These are phyloP conservation scores for Jasminum sambac DNA, from an alignment of 257 asterid species.

Conservation along the genomic window DNA sequence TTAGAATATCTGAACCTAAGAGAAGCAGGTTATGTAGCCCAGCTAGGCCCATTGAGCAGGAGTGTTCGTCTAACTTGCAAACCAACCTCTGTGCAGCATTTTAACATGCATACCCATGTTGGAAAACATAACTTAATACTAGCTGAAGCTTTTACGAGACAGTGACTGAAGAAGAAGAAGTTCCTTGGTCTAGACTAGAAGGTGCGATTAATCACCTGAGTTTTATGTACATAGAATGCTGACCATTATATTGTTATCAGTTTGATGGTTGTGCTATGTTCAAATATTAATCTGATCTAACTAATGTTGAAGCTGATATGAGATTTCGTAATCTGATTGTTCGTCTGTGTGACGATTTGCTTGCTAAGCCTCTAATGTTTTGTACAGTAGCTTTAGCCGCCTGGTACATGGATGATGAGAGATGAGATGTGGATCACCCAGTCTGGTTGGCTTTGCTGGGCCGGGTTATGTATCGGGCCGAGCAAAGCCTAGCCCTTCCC, in stretches of 20 bases:
- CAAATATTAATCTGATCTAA: neutral
- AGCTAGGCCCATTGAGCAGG: conserved; percentile 46
- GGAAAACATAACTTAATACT: conserved; percentile 25
- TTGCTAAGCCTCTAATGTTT: neutral
- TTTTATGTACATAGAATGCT: neutral
- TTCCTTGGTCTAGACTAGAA: neutral
- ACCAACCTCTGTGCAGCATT: conserved; percentile 82
- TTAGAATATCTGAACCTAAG: conserved; percentile 73
- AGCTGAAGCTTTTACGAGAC: neutral
- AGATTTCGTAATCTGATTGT: neutral
- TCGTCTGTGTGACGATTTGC: neutral
- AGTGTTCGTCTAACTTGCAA: conserved; percentile 70
- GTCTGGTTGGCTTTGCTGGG: no score
- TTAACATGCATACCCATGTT: conserved; percentile 40
- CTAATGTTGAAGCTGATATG: neutral
- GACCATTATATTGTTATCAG: neutral
- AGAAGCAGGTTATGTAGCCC: conserved; percentile 76
- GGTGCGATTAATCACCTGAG: neutral
- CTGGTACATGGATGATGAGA: no score
- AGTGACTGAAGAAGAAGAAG: neutral
- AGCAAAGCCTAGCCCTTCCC: no score
- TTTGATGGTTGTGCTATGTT: neutral
- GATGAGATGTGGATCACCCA: no score
- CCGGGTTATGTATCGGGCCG: no score
- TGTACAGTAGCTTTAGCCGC: neutral